A percentile compares a stretch with the other conserved stretches of the same genome.
Evolutionary conservation across 768 basidiomycete genomes (phyloP).

Genomic region (Leccinum olivaceopallidum): DNA sequence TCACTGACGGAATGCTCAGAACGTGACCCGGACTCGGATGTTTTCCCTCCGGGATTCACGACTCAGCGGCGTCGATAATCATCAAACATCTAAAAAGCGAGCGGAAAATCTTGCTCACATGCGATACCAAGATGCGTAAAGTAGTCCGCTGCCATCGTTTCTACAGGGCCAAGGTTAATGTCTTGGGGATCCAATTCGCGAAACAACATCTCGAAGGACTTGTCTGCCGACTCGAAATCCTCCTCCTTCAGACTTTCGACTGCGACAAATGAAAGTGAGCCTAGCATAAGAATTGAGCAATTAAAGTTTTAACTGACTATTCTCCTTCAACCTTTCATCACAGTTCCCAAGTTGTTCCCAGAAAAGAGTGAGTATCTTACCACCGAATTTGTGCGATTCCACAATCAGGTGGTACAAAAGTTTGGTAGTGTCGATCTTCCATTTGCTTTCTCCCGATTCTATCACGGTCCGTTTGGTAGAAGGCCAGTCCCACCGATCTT

Average conservation of each 20-base stretch:
- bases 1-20: neutral
- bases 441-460: neutral
- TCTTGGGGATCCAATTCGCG: neutral
- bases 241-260: constrained; percentile 2
- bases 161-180: constrained; percentile 1
- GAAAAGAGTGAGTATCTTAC: constrained; percentile 2
- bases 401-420: neutral
- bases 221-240: constrained; percentile 1
- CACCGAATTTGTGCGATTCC: constrained; percentile 6
- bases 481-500: neutral
- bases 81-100: neutral
- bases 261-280: neutral
- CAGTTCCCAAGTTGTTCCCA: constrained; percentile 4
- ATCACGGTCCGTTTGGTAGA: neutral
- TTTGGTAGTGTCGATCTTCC: neutral
- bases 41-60: neutral
- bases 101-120: neutral
- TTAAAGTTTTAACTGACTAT: neutral
- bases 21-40: neutral
- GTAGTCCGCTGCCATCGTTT: neutral
- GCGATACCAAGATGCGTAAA: constrained; percentile 7
- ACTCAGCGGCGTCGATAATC: neutral
- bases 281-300: neutral
- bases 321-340: neutral
- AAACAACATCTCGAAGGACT: constrained; percentile 1